Evolutionary conservation across 2,329 filamentous ascomycete genomes (phyloP), one percentile per base, ranked within the genome.

Genomic region (Alternaria novae-zelandiae): DNA sequence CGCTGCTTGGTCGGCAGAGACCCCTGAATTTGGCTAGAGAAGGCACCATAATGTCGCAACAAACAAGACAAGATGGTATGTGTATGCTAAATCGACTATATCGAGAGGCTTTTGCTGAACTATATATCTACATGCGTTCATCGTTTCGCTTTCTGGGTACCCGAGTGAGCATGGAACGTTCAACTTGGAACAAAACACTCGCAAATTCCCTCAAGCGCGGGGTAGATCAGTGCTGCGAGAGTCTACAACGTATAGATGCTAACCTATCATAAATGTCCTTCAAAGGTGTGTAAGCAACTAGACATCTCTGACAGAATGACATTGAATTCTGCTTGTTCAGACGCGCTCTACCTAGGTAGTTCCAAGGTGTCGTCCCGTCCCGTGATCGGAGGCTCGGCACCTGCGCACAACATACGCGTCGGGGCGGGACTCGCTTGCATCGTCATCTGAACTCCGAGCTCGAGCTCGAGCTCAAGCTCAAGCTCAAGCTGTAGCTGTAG

Each of bases 151-250:
- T 41, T 49, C 10, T 44, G 55, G 59, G 54, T 44, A 61, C 66
- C 46, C 58, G 43, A 43, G 50, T 61, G 56, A 64, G 61, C 58
- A 57, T 55, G 17, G 59, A 41, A 6, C 5, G 5, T 41, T 41
- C 36, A 45, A 57, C 43, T 6, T 28, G 25, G 59, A 36, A 36
- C 25, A 36, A 61, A 70, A 71, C 30, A 62, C 57, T 66, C 68
- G 65, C 70, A 71, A 71, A 71, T 60, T 69, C 53, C 45, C 69
- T 73, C 70, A 73, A 49, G 47, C 50, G 66, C 66, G 60, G 60
- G 56, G 60, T 59, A 62, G 49, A 41, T 2, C 49, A 51, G 28
- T 36, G 12, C 11, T 32, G 49, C 49, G 21, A 23, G 28, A 51
- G 17, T 10, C 28, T 13, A 23, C 20, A 25, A 41, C 20, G 20